Percentiles rank a stretch among this genome's conserved stretches.
phyloP scores from a whole-genome alignment of 371 early-diverging fungal genomes.

The Mucor saturninus region DNA sequence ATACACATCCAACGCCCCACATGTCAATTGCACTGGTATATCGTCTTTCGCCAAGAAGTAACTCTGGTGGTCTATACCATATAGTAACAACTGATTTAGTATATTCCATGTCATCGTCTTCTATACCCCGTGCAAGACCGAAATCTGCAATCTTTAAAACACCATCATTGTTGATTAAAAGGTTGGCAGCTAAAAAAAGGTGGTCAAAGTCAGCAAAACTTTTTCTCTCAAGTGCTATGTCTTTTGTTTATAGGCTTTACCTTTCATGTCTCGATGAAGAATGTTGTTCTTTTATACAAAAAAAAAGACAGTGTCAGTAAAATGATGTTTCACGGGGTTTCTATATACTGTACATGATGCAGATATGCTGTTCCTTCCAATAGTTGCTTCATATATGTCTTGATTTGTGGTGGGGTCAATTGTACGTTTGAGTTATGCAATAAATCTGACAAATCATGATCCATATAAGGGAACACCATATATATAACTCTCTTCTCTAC shows the following conservation, averaged over 20 bases:
- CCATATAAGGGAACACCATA: conserved; percentile 97
- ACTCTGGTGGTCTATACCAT: conserved; percentile 98
- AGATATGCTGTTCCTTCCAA: conserved; percentile 88
- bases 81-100: conserved; percentile 95
- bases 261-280: conserved; percentile 92
- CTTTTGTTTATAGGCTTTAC: conserved; percentile 28
- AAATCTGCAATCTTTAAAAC: conserved; percentile 99
- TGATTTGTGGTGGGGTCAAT: conserved; percentile 74
- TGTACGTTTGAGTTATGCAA: conserved; percentile 74
- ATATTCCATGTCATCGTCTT: conserved; percentile 67
- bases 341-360: conserved; percentile 59
- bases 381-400: conserved; percentile 81
- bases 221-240: neutral
- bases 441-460: conserved; percentile 89
- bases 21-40: conserved; percentile 95
- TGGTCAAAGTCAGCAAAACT: no score
- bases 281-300: conserved; percentile 61
- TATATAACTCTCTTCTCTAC: conserved; percentile 67
- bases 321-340: neutral
- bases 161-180: conserved; percentile 87
- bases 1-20: conserved; percentile 97
- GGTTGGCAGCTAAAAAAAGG: conserved; percentile 70
- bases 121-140: conserved; percentile 84
- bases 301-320: neutral
- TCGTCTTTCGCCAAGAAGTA: conserved; percentile 85